Evolutionary conservation across 2,329 filamentous ascomycete genomes (phyloP).

Genomic region (Trichothecium sympodiale): DNA sequence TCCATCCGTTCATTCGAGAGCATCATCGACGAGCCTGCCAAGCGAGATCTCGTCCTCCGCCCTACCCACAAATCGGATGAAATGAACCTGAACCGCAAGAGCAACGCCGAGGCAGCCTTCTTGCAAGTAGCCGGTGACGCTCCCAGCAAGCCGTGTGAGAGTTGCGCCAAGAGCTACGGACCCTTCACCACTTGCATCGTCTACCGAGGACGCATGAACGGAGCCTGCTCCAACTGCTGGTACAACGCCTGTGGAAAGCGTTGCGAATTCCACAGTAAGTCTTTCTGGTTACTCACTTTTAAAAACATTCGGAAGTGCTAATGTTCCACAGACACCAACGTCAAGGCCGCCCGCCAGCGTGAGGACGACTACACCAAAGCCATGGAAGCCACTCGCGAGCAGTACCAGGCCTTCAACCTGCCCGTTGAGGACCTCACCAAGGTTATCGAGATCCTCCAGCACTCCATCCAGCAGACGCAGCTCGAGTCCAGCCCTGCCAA

Average conservation of each 20-base stretch:
- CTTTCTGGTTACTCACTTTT: not conserved
- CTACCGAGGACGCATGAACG: conserved; percentile 49
- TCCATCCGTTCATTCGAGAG: no score
- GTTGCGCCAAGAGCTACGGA: conserved; percentile 48
- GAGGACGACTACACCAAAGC: no score
- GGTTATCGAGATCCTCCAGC: no score
- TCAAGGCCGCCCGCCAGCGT: no score
- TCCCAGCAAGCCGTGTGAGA: conserved; percentile 41
- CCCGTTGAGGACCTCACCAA: no score
- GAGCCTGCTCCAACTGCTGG: conserved; percentile 53
- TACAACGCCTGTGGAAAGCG: conserved; percentile 49
- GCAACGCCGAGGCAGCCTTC: conserved; percentile 49
- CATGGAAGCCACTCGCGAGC: no score
- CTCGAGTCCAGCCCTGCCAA: no score
- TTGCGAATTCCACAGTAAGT: conserved; percentile 49
- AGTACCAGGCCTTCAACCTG: no score
- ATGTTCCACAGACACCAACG: no score
- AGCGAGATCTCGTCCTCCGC: conserved; percentile 40
- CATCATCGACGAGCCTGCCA: conserved; percentile 35
- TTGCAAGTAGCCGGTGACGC: conserved; percentile 43
- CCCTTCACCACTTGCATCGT: conserved; percentile 49
- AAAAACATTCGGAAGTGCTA: no score
- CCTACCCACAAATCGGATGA: conserved; percentile 32
- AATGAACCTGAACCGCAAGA: conserved; percentile 44
- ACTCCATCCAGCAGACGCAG: no score